Conservation (phyloP, 495 filamentous ascomycete species). For the Penicillium soppii region DNA sequence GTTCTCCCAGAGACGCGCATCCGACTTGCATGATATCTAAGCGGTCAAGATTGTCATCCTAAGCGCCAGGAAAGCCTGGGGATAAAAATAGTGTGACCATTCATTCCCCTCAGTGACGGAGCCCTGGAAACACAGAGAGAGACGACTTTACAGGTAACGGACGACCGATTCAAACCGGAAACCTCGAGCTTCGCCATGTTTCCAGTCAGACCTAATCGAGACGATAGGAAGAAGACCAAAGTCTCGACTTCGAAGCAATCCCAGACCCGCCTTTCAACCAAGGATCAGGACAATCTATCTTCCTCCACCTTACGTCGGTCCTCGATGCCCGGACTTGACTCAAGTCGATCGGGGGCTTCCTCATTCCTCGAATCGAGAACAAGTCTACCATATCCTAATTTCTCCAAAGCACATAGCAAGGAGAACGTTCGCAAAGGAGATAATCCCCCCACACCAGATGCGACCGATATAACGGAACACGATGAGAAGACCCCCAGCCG, state of each 20-base stretch:
- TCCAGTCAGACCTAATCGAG: conserved; percentile 43
- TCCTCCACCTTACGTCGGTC: conserved; percentile 43
- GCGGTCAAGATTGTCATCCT: conserved; percentile 22
- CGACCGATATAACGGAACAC: conserved; percentile 68
- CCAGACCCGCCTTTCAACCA: conserved; percentile 42
- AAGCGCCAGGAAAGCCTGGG: conserved; percentile 38
- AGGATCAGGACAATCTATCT: conserved; percentile 44
- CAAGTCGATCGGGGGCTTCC: conserved; percentile 35
- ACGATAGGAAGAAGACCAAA: conserved; percentile 32
- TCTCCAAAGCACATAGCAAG: conserved; percentile 89
- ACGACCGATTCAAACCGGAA: conserved; percentile 22
- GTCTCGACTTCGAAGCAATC: conserved; percentile 31
- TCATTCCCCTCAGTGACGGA: conserved; percentile 16
- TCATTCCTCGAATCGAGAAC: conserved; percentile 53
- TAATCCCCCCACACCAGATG: conserved; percentile 74
- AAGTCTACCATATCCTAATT: conserved; percentile 77
- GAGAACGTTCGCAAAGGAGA: conserved; percentile 69
- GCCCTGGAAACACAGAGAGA: no score
- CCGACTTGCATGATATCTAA: conserved; percentile 10
- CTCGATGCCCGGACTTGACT: conserved; percentile 52
- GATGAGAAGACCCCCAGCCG: conserved; percentile 36
- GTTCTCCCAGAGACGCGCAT: conserved; percentile 4
- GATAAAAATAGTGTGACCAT: conserved; percentile 22
- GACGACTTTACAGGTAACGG: conserved; percentile 7
- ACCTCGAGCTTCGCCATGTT: conserved; percentile 40